Conservation (phyloP, 495 filamentous ascomycete genomes). For the Terfezia boudieri region DNA sequence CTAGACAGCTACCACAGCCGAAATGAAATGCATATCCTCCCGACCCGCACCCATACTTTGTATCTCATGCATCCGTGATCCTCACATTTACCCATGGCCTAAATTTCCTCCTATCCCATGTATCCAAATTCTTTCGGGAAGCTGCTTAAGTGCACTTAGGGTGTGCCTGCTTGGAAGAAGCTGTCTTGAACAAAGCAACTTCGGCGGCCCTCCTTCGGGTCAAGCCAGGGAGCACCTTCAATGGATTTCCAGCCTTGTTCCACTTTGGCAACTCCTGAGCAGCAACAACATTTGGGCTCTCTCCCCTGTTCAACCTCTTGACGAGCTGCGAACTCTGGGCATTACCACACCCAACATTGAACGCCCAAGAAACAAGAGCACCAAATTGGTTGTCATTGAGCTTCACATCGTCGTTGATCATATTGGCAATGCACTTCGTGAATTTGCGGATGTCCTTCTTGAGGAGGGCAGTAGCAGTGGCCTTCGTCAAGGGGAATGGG, state of each 20-base stretch:
- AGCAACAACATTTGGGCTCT: conserved; percentile 22
- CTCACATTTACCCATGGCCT: too few relatives aligned
- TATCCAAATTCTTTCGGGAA: too few relatives aligned
- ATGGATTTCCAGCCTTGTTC: conserved; percentile 22
- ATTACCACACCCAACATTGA: conserved; percentile 30
- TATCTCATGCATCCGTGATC: too few relatives aligned
- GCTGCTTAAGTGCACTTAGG: conserved; percentile 1
- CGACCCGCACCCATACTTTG: too few relatives aligned
- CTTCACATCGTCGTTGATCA: conserved; percentile 19
- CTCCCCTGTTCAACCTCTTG: conserved; percentile 25
- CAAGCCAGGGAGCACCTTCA: conserved; percentile 22
- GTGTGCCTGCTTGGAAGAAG: conserved; percentile 12
- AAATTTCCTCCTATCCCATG: too few relatives aligned
- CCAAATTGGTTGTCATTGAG: conserved; percentile 31
- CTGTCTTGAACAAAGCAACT: conserved; percentile 22
- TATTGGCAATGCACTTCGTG: conserved; percentile 21
- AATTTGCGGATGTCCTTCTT: conserved; percentile 21
- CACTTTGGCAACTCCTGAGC: conserved; percentile 27
- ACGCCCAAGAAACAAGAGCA: conserved; percentile 27
- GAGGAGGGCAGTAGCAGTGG: conserved; percentile 23
- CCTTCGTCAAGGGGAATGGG: conserved; percentile 23
- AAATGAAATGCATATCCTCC: too few relatives aligned
- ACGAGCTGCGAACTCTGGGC: conserved; percentile 23
- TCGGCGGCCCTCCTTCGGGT: conserved; percentile 23
- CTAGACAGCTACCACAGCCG: too few relatives aligned